These are phyloP conservation scores for Xylaria arbuscula DNA, from an alignment of 2,329 filamentous ascomycete genomes.

Conservation along the genomic window DNA sequence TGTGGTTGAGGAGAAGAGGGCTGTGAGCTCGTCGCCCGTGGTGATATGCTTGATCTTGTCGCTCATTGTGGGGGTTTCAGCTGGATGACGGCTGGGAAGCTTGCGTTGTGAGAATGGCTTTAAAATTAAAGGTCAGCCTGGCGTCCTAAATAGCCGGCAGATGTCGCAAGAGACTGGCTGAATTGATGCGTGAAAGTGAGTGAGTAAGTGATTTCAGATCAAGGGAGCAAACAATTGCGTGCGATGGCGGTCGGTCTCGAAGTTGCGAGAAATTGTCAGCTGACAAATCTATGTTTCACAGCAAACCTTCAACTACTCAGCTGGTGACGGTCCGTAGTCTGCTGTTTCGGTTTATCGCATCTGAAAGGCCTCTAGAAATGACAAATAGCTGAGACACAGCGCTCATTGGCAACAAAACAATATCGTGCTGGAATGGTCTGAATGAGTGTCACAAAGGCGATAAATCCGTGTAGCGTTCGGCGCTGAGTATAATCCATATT, in stretches of 20 bases:
- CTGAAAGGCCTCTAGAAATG: too few relatives aligned
- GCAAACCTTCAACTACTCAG: background rate
- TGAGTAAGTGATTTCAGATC: conserved; percentile 9
- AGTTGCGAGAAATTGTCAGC: conserved; percentile 31
- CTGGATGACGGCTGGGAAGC: background rate
- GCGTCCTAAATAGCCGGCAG: background rate
- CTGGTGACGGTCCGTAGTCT: background rate
- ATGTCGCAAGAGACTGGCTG: background rate
- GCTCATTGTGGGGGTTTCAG: conserved; percentile 29
- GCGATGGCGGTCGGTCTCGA: conserved; percentile 10
- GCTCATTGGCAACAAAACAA: too few relatives aligned
- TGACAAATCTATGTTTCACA: conserved; percentile 15
- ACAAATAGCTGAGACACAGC: too few relatives aligned
- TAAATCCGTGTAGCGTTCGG: too few relatives aligned
- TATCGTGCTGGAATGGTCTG: too few relatives aligned
- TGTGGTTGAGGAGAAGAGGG: conserved; percentile 59
- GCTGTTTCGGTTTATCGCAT: too few relatives aligned
- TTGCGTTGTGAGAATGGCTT: background rate
- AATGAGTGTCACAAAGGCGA: too few relatives aligned
- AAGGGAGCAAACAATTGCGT: background rate
- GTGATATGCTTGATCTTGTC: conserved; percentile 53
- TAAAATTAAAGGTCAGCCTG: background rate
- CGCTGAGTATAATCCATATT: too few relatives aligned
- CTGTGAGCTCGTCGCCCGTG: conserved; percentile 59
- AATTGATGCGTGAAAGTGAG: background rate